A percentile compares a stretch with the other conserved stretches of the same genome.
These are phyloP conservation scores for Yamadazyma insecticola DNA, from an alignment of 805 yeast genomes.

Conservation along the genomic window DNA sequence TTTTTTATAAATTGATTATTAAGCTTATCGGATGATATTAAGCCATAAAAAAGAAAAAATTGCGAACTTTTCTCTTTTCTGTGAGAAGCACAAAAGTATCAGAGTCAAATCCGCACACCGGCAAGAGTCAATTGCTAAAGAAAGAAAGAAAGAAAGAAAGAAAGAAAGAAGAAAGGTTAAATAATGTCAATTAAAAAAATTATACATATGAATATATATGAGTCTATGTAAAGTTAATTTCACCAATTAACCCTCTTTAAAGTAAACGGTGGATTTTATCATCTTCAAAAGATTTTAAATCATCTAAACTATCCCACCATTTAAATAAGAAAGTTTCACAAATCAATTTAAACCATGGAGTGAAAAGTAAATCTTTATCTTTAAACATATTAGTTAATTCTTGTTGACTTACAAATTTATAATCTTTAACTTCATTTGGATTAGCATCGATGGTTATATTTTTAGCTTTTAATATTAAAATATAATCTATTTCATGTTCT, in stretches of 20 bases:
- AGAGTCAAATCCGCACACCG: too few species aligned
- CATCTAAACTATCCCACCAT: slow-evolving; percentile 86
- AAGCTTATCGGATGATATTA: slow-evolving; percentile 5
- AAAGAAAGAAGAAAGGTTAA: neutral
- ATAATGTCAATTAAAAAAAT: neutral
- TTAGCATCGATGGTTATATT: slow-evolving; percentile 59
- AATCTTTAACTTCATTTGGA: slow-evolving; percentile 71
- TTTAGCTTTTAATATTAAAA: slow-evolving; percentile 64
- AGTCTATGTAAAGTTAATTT: too few species aligned
- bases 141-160: neutral
- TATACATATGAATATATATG: too few species aligned
- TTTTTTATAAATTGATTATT: slow-evolving; percentile 1
- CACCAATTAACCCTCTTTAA: too few species aligned
- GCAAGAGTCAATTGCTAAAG: too few species aligned
- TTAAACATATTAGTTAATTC: slow-evolving; percentile 74
- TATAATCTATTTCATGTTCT: slow-evolving; percentile 96
- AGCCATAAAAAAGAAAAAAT: slow-evolving; percentile 2
- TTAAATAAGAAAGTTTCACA: slow-evolving; percentile 85
- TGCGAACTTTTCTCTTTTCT: too few species aligned
- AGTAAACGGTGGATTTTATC: slow-evolving; percentile 48
- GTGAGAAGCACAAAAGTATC: too few species aligned
- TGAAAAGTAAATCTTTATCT: slow-evolving; percentile 64
- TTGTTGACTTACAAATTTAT: slow-evolving; percentile 62
- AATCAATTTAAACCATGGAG: slow-evolving; percentile 98
- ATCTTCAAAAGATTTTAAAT: slow-evolving; percentile 47